Evolutionary conservation across 176 grass and related monocot species (phyloP), one percentile per base, ranked within the genome.

Genomic region (Cymbopogon citratus): DNA sequence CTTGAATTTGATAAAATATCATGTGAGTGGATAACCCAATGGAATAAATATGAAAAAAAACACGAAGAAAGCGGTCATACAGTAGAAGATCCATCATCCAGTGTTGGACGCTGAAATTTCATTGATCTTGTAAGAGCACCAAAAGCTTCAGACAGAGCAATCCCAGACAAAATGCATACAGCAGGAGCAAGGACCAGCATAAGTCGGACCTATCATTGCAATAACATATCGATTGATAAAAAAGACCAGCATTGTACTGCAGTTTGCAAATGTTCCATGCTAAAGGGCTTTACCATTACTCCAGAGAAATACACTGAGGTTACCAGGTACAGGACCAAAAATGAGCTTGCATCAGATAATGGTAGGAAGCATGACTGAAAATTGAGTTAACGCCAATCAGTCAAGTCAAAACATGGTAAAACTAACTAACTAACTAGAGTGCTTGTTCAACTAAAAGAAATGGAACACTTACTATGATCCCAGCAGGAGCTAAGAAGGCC

Each of bases 131-230:
- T 96, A 70, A 99, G 90, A 72, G 91, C 89, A 78, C 81, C 65
- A 52, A 94, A 99, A 81, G 85, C 92, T 89, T 87, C 91, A 56
- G 97, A 99, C 33, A 99, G 83, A 77, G 93, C 97, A 83, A 99
- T 96, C 77, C 97, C 97, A 34, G 97, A 99, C 84, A 92, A 86
- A 87, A 99, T 96, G 84, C 97, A 99, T 10, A 89, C 97, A 83
- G 97, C 97, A 75, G 97, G 97, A 81, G 97, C 97, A 79, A 99
- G 86, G 63, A 99, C 97, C 81, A 99, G 97, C 97, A 99, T 99
- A 96, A 99, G 97, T 18, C 97, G 89, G 26, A 99, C 97, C 97
- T 99, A 76, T 54, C 60, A 88, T 48, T 73, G 70, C 43, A 73
- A 12, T 31, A 49, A 29, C 3, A 49, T 29, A 73, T 44, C 41